These are phyloP conservation scores for Sequoia sempervirens DNA, from an alignment of 75 land plant species.

Conservation along the genomic window DNA sequence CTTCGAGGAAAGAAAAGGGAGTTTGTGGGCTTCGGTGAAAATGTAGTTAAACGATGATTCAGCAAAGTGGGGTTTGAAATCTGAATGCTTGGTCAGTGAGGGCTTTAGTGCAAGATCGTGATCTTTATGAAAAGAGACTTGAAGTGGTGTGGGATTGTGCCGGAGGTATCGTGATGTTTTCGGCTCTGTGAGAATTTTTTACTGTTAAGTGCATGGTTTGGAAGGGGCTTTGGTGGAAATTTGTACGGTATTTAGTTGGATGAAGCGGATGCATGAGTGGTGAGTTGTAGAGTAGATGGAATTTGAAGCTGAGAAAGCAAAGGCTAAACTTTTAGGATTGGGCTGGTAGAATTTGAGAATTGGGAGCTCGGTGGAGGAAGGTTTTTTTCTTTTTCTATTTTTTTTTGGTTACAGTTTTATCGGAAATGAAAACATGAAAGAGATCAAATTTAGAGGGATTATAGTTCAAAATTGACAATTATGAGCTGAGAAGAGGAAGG, in stretches of 20 bases:
- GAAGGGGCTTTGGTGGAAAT: not conserved
- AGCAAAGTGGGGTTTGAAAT: not conserved
- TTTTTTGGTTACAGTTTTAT: not conserved
- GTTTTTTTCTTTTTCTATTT: too few species aligned
- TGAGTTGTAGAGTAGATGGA: not conserved
- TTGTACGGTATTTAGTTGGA: not conserved
- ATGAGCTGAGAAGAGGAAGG: not conserved
- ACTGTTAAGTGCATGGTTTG: not conserved
- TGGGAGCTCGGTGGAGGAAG: not conserved
- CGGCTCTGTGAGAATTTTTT: not conserved
- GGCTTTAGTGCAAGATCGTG: not conserved
- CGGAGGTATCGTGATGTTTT: not conserved
- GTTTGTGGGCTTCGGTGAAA: not conserved
- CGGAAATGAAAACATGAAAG: not conserved
- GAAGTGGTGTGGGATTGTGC: not conserved
- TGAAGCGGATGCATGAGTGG: not conserved
- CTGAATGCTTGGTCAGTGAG: slow-evolving; percentile 1
- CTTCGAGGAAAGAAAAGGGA: not conserved
- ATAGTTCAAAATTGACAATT: not conserved
- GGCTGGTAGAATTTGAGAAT: not conserved
- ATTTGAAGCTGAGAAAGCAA: not conserved
- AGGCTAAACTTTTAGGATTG: not conserved
- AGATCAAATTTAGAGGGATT: not conserved
- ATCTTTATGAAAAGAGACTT: not conserved
- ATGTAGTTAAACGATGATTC: not conserved